A percentile compares a stretch with the other conserved stretches of the same genome.
Evolutionary conservation across 2,329 filamentous ascomycete species (phyloP).

Genomic region (Diaporthe longicolla): DNA sequence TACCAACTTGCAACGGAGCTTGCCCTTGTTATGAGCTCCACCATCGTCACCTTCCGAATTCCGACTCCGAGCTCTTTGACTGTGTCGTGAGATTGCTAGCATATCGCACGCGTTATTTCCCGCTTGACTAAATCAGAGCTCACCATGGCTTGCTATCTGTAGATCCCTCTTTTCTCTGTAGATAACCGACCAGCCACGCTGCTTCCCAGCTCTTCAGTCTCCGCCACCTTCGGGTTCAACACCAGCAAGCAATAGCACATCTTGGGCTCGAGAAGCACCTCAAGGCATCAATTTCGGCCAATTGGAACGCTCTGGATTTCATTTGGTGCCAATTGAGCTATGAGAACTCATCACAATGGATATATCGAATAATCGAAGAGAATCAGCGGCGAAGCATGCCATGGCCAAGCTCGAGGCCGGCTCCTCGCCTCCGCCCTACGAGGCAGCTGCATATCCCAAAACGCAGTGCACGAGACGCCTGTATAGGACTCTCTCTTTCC

Average conservation of each 20-base stretch:
- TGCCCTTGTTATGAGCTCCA: not conserved
- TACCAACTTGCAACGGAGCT: not conserved
- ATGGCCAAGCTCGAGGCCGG: slow-evolving; percentile 10
- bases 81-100: not conserved
- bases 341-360: not conserved
- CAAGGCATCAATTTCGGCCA: not conserved
- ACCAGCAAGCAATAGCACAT: not conserved
- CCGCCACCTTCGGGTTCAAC: not conserved
- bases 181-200: not conserved
- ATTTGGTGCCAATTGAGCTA: not conserved
- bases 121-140: not conserved
- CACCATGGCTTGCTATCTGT: not conserved
- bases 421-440: slow-evolving; percentile 39
- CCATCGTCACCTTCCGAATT: slow-evolving; percentile 26
- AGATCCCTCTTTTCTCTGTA: not conserved
- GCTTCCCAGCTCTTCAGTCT: not conserved
- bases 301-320: not conserved
- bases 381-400: not conserved
- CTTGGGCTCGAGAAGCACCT: not conserved
- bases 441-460: slow-evolving; percentile 39
- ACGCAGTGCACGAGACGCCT: slow-evolving; percentile 14
- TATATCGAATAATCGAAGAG: not conserved
- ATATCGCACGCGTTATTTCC: not conserved
- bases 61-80: slow-evolving; percentile 2
- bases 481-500: slow-evolving; percentile 21